A percentile compares a stretch with the other conserved stretches of the same genome.
These are phyloP conservation scores for Rubus idaeus DNA, from an alignment of 306 rosid species.

Conservation along the genomic window DNA sequence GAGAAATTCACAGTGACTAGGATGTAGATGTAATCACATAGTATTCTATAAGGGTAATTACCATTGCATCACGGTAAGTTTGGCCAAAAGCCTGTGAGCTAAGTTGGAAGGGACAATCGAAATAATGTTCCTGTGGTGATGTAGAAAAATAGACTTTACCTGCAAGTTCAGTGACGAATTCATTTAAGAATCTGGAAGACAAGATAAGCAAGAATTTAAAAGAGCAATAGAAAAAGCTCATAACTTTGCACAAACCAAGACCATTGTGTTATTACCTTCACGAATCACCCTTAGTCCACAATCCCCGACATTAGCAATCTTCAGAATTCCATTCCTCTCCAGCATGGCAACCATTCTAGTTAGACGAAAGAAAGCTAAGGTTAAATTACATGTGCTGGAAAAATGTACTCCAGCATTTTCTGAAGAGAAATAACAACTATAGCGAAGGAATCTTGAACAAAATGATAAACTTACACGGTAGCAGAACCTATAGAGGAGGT, in stretches of 20 bases:
- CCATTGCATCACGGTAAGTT: slow-evolving; percentile 86
- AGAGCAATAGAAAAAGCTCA: slow-evolving; percentile 5
- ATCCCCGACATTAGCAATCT: slow-evolving; percentile 91
- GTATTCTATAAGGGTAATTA: slow-evolving; percentile 18
- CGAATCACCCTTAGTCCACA: slow-evolving; percentile 81
- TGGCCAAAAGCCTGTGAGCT: slow-evolving; percentile 83
- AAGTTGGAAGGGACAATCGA: slow-evolving; percentile 89
- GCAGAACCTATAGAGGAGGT: slow-evolving; percentile 89
- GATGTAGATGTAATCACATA: not conserved
- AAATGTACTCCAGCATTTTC: not conserved
- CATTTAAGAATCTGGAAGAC: not conserved
- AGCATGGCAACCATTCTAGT: slow-evolving; percentile 75
- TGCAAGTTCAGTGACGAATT: slow-evolving; percentile 26
- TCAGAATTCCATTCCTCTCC: slow-evolving; percentile 78
- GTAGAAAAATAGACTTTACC: slow-evolving; percentile 68
- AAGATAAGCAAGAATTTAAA: not conserved
- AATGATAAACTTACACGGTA: slow-evolving; percentile 63
- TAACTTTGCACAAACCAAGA: slow-evolving; percentile 8
- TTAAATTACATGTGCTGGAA: slow-evolving; percentile 2
- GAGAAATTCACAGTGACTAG: not conserved
- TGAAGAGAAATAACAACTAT: not conserved
- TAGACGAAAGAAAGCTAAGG: slow-evolving; percentile 19
- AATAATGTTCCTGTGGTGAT: slow-evolving; percentile 89
- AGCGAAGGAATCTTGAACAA: not conserved
- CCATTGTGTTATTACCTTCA: slow-evolving; percentile 49